Percentiles rank a stretch among this genome's conserved stretches.
phyloP scores from a whole-genome alignment of 2,329 filamentous ascomycete genomes.

The Ascocoryne sarcoides region DNA sequence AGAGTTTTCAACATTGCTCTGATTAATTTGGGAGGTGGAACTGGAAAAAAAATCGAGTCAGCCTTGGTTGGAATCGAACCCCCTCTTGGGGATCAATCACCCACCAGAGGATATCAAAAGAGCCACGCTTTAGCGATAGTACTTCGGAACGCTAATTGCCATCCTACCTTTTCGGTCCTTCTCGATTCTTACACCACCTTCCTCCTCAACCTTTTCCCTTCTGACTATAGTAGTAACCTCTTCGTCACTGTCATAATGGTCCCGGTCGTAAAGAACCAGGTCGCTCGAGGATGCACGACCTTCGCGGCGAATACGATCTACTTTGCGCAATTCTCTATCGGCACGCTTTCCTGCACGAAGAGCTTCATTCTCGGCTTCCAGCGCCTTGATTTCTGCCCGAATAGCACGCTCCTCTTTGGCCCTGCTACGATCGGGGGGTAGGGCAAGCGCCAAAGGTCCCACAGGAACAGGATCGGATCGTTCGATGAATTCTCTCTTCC shows the following conservation, averaged over 20 bases:
- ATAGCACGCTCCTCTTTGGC: conserved; percentile 46
- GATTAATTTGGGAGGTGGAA: conserved; percentile 53
- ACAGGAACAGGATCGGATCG: conserved; percentile 24
- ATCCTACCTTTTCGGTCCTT: conserved; percentile 96
- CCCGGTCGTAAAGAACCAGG: conserved; percentile 52
- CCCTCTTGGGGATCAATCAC: conserved; percentile 13
- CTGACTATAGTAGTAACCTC: conserved; percentile 44
- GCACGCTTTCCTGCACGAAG: conserved; percentile 48
- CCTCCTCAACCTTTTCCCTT: conserved; percentile 44
- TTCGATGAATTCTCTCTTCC: conserved; percentile 20
- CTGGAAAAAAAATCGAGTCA: conserved; percentile 33
- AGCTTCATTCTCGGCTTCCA: conserved; percentile 57
- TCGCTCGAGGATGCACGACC: conserved; percentile 52
- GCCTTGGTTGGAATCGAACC: conserved; percentile 11
- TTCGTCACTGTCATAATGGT: conserved; percentile 34
- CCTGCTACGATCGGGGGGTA: conserved; percentile 29
- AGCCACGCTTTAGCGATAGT: conserved; percentile 38
- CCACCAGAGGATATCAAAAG: conserved; percentile 21
- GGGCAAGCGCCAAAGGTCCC: conserved; percentile 35
- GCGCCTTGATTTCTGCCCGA: conserved; percentile 59
- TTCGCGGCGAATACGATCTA: conserved; percentile 45
- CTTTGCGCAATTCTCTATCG: conserved; percentile 33
- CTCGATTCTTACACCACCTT: conserved; percentile 60
- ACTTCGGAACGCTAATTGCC: conserved; percentile 69
- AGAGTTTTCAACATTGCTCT: conserved; percentile 64